These are phyloP conservation scores for Aureobasidium vineae DNA, from an alignment of 2,329 filamentous ascomycete species.

Conservation along the genomic window DNA sequence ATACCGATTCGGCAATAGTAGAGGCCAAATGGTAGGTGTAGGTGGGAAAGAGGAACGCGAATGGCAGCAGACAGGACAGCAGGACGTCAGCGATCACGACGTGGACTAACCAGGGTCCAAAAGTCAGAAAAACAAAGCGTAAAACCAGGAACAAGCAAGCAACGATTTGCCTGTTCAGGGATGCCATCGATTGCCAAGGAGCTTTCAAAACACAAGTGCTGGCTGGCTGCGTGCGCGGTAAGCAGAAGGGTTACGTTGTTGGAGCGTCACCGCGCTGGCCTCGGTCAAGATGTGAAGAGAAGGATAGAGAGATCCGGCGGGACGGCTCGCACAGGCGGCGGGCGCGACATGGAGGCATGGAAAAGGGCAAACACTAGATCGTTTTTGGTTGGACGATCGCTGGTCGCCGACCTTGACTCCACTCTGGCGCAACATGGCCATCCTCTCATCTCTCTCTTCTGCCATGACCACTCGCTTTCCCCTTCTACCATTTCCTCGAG, in stretches of 20 bases:
- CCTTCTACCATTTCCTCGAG: neutral
- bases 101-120: slow-evolving; percentile 54
- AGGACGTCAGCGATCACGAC: slow-evolving; percentile 52
- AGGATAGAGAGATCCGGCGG: slow-evolving; percentile 15
- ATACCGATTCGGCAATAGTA: slow-evolving; percentile 54
- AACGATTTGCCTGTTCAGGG: slow-evolving; percentile 14
- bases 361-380: slow-evolving; percentile 22
- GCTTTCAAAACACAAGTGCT: neutral
- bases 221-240: slow-evolving; percentile 6
- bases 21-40: slow-evolving; percentile 57
- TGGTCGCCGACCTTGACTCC: slow-evolving; percentile 22
- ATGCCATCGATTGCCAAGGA: slow-evolving; percentile 13
- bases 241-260: slow-evolving; percentile 22
- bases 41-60: slow-evolving; percentile 44
- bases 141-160: slow-evolving; percentile 43
- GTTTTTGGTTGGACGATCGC: slow-evolving; percentile 7
- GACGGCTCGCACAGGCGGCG: slow-evolving; percentile 20
- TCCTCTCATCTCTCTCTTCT: slow-evolving; percentile 1
- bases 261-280: slow-evolving; percentile 12
- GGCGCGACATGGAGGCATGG: slow-evolving; percentile 7
- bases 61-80: slow-evolving; percentile 39
- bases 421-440: slow-evolving; percentile 21
- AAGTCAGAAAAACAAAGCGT: slow-evolving; percentile 34
- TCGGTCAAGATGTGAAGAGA: slow-evolving; percentile 13
- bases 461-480: neutral